These are phyloP conservation scores for Aspergillus biplanus DNA, from an alignment of 495 filamentous ascomycete genomes.

Conservation along the genomic window DNA sequence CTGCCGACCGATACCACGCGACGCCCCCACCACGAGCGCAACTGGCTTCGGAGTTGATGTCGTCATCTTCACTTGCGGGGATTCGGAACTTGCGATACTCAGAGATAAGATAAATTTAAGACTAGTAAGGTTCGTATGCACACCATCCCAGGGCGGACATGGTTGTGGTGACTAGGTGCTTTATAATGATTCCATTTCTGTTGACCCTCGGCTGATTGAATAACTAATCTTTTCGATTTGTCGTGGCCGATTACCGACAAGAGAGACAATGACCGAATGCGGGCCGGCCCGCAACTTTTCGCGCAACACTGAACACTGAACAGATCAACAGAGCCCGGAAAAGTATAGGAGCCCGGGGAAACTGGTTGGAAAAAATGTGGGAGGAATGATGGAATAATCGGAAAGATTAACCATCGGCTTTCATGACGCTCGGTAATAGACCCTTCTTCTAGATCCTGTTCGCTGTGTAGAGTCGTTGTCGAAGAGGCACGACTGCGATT, in stretches of 20 bases:
- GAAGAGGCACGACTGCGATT: too few species aligned
- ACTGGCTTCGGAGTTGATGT: slow-evolving; percentile 44
- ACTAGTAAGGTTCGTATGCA: neutral
- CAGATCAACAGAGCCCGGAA: too few species aligned
- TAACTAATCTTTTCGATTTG: neutral
- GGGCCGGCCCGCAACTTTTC: neutral
- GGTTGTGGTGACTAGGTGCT: neutral
- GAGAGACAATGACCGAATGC: neutral
- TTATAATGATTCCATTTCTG: neutral
- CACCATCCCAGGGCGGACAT: neutral
- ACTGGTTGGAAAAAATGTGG: too few species aligned
- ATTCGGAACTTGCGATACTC: neutral
- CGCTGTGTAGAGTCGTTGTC: too few species aligned
- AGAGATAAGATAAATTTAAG: neutral
- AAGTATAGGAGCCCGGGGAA: too few species aligned
- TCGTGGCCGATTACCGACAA: neutral
- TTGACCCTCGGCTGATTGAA: slow-evolving; percentile 7
- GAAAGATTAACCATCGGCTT: too few species aligned
- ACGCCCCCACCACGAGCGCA: slow-evolving; percentile 71
- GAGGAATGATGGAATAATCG: too few species aligned
- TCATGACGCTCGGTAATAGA: too few species aligned
- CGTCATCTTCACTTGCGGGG: slow-evolving; percentile 13
- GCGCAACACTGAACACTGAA: too few species aligned
- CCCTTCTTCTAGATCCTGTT: too few species aligned
- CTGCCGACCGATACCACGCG: slow-evolving; percentile 76